These are phyloP conservation scores for Pisolithus sp. DNA, from an alignment of 768 basidiomycete species.

Conservation along the genomic window DNA sequence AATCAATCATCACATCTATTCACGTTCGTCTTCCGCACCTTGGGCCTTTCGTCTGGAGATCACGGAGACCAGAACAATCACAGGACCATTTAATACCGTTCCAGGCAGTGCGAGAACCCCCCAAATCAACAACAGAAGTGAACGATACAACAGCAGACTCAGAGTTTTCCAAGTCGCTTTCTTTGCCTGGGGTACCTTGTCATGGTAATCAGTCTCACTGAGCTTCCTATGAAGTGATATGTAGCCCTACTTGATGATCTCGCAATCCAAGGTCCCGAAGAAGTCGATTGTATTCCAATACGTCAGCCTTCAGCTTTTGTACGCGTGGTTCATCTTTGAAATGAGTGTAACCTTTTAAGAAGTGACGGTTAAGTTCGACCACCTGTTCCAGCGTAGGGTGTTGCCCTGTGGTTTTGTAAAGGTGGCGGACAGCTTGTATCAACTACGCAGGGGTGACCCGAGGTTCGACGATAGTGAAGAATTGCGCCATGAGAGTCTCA, in stretches of 20 bases:
- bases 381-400: constrained; percentile 92
- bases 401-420: constrained; percentile 93
- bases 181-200: constrained; percentile 79
- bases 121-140: constrained; percentile 75
- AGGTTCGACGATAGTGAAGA: background rate
- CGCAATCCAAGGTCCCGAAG: constrained; percentile 86
- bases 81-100: constrained; percentile 84
- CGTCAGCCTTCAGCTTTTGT: constrained; percentile 69
- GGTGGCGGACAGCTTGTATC: constrained; percentile 88
- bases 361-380: constrained; percentile 87
- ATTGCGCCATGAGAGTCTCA: too few relatives aligned
- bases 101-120: constrained; percentile 82
- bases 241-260: constrained; percentile 72
- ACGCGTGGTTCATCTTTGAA: constrained; percentile 94
- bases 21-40: constrained; percentile 38
- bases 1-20: background rate
- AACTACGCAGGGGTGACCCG: constrained; percentile 43
- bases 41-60: constrained; percentile 87
- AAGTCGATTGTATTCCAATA: constrained; percentile 84
- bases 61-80: constrained; percentile 84
- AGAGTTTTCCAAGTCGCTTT: constrained; percentile 84
- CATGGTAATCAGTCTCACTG: background rate
- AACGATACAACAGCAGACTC: constrained; percentile 76
- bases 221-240: background rate
- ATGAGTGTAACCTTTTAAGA: constrained; percentile 86